These are phyloP conservation scores for Colletotrichum sidae DNA, from an alignment of 2,329 filamentous ascomycete species.

Conservation along the genomic window DNA sequence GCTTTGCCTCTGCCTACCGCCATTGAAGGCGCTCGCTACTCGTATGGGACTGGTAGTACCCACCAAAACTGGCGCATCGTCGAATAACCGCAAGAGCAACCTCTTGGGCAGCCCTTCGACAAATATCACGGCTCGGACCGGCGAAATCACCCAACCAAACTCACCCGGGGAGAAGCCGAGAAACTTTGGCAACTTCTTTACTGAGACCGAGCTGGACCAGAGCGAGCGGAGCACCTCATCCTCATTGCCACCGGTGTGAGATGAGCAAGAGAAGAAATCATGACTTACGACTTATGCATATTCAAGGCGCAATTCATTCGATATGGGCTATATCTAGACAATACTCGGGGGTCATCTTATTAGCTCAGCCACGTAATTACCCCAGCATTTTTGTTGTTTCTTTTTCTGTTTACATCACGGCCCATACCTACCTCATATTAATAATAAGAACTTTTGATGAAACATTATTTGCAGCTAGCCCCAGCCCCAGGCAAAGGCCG, in stretches of 20 bases:
- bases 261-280: background rate
- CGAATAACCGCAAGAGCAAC: constrained; percentile 5
- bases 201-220: constrained; percentile 1
- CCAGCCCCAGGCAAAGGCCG: too few species aligned
- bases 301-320: constrained; percentile 1
- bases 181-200: constrained; percentile 7
- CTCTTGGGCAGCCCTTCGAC: background rate
- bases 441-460: too few species aligned
- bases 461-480: too few species aligned
- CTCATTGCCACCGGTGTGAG: constrained; percentile 17
- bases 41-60: constrained; percentile 6
- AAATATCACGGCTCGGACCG: background rate
- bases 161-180: constrained; percentile 10
- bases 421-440: too few species aligned
- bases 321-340: too few species aligned
- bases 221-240: constrained; percentile 5
- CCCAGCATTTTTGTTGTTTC: too few species aligned
- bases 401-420: too few species aligned
- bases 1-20: constrained; percentile 40
- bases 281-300: constrained; percentile 7
- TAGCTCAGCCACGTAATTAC: too few species aligned
- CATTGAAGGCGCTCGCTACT: constrained; percentile 33
- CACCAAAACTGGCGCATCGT: background rate
- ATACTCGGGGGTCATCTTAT: too few species aligned
- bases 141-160: background rate